Evolutionary conservation across 1,139 yeast species (phyloP).

Genomic region (Sugiyamaella neomexicana): DNA sequence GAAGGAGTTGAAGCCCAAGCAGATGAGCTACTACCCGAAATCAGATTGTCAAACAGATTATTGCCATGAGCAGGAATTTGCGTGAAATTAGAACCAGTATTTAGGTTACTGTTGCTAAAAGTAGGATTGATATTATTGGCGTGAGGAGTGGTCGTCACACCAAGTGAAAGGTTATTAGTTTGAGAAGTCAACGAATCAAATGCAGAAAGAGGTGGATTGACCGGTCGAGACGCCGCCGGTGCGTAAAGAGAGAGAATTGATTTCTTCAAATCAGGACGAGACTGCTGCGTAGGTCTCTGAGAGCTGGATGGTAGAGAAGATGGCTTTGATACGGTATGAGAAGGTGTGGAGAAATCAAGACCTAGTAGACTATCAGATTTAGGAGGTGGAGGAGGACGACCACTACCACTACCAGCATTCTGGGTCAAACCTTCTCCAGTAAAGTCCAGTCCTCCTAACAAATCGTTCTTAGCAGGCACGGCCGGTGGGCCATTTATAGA

Average conservation of each 20-base stretch:
- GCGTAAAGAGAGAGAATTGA: slow-evolving; percentile 88
- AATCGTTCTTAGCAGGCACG: slow-evolving; percentile 25
- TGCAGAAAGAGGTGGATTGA: slow-evolving; percentile 8
- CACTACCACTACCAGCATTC: slow-evolving; percentile 16
- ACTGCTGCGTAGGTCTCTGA: slow-evolving; percentile 20
- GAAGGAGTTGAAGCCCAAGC: slow-evolving; percentile 25
- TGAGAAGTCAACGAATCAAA: slow-evolving; percentile 20
- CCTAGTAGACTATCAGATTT: slow-evolving; percentile 36
- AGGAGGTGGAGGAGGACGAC: slow-evolving; percentile 25
- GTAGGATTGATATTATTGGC: not conserved
- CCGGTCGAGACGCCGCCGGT: slow-evolving; percentile 27
- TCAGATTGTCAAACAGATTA: slow-evolving; percentile 43
- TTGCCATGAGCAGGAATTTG: slow-evolving; percentile 14
- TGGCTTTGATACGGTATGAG: slow-evolving; percentile 24
- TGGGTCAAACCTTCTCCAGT: slow-evolving; percentile 1
- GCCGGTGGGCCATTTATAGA: slow-evolving; percentile 18
- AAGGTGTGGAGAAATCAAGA: slow-evolving; percentile 36
- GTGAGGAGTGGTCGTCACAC: slow-evolving; percentile 2
- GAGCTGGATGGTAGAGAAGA: slow-evolving; percentile 25
- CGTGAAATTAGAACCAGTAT: slow-evolving; percentile 11
- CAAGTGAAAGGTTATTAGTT: slow-evolving; percentile 18
- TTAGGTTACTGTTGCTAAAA: not conserved
- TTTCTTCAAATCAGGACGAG: slow-evolving; percentile 80
- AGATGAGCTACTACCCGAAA: slow-evolving; percentile 20
- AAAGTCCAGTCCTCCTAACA: slow-evolving; percentile 25